These are phyloP conservation scores for Globisporangium parvum DNA, from an alignment of 352 stramenopile genomes.

Conservation along the genomic window DNA sequence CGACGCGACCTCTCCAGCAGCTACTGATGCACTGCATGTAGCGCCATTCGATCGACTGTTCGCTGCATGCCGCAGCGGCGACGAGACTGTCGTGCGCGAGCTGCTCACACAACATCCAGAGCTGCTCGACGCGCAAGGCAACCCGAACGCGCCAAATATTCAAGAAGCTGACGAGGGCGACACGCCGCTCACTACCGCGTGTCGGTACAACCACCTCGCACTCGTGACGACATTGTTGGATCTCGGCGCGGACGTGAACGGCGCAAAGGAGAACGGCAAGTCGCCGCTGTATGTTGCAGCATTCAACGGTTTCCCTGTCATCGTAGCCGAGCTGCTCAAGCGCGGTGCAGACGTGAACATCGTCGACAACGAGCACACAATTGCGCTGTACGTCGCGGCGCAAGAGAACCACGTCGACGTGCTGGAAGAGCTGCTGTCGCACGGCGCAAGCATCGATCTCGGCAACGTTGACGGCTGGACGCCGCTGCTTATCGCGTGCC, in stretches of 20 bases:
- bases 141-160: no score
- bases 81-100: no score
- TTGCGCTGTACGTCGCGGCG: background rate
- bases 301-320: background rate
- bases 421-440: background rate
- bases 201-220: background rate
- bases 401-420: background rate
- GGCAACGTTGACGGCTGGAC: no score
- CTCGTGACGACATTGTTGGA: background rate
- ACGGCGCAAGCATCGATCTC: no score
- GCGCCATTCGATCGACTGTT: no score
- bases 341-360: background rate
- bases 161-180: background rate
- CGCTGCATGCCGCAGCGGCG: no score
- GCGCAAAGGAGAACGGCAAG: background rate
- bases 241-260: background rate
- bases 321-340: background rate
- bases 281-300: background rate
- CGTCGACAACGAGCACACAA: background rate
- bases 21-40: no score
- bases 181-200: background rate
- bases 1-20: no score
- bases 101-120: background rate
- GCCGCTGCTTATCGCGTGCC: no score
- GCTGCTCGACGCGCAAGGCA: background rate